phyloP scores from a whole-genome alignment of 306 rosid genomes.

The Albizia julibrissin region DNA sequence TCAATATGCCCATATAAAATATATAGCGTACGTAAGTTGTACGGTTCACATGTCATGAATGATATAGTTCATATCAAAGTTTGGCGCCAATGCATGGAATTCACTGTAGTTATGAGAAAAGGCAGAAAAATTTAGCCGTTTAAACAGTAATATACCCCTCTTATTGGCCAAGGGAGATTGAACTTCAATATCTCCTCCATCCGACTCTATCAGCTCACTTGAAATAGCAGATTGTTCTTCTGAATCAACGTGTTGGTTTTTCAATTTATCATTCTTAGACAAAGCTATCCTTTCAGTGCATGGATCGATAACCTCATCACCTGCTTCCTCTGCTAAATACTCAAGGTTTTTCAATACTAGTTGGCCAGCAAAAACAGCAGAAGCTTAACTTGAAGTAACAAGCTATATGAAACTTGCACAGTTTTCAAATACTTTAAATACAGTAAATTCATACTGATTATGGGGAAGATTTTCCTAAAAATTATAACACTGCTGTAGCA shows the following conservation, averaged over 20 bases:
- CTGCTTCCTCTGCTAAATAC: constrained; percentile 44
- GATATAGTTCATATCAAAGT: neutral
- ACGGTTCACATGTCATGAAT: neutral
- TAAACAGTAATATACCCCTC: constrained; percentile 45
- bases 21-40: neutral
- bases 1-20: neutral
- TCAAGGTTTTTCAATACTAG: constrained; percentile 14
- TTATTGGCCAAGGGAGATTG: constrained; percentile 46
- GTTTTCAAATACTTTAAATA: neutral
- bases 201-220: constrained; percentile 57
- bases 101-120: neutral
- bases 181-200: constrained; percentile 44
- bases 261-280: constrained; percentile 33
- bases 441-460: constrained; percentile 13
- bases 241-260: constrained; percentile 22
- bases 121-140: neutral
- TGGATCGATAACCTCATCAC: constrained; percentile 62
- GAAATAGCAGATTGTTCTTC: constrained; percentile 50
- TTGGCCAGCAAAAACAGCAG: constrained; percentile 14
- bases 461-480: neutral
- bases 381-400: constrained; percentile 25
- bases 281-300: constrained; percentile 38
- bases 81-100: neutral
- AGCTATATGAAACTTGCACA: neutral
- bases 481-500: neutral